A percentile compares a stretch with the other conserved stretches of the same genome.
These are phyloP conservation scores for Pythium inflatum DNA, from an alignment of 352 stramenopile genomes.

Conservation along the genomic window DNA sequence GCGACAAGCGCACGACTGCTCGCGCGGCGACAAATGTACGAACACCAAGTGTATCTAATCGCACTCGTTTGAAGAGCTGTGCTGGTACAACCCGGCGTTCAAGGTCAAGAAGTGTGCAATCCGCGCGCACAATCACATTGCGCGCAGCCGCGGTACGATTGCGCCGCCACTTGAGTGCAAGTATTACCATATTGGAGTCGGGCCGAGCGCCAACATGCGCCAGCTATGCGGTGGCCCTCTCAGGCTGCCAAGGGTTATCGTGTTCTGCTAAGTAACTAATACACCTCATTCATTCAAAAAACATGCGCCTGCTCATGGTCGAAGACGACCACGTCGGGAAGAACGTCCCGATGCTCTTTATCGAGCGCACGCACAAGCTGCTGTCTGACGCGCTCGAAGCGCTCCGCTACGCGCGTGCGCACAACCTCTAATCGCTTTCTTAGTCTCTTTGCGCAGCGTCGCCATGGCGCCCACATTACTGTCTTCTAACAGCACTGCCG, in stretches of 20 bases:
- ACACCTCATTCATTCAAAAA: too few relatives aligned
- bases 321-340: conserved; percentile 27
- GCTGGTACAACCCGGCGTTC: conserved; percentile 30
- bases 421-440: conserved; percentile 21
- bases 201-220: conserved; percentile 8
- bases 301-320: too few relatives aligned
- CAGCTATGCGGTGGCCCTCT: too few relatives aligned
- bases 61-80: conserved; percentile 33
- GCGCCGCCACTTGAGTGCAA: conserved; percentile 10
- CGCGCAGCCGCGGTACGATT: conserved; percentile 12
- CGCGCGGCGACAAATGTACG: conserved; percentile 9
- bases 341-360: conserved; percentile 18
- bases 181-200: conserved; percentile 13
- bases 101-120: conserved; percentile 19
- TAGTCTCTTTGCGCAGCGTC: too few relatives aligned
- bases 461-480: too few relatives aligned
- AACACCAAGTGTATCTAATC: conserved; percentile 26
- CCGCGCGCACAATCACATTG: conserved; percentile 8
- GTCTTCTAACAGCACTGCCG: too few relatives aligned
- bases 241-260: too few relatives aligned
- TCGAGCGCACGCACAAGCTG: conserved; percentile 24
- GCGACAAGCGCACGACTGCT: conserved; percentile 20
- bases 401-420: conserved; percentile 16
- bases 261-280: too few relatives aligned
- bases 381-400: conserved; percentile 26